A percentile compares a stretch with the other conserved stretches of the same genome.
phyloP scores from a whole-genome alignment of 2,329 filamentous ascomycete species.

The Cladorrhinum sp. region DNA sequence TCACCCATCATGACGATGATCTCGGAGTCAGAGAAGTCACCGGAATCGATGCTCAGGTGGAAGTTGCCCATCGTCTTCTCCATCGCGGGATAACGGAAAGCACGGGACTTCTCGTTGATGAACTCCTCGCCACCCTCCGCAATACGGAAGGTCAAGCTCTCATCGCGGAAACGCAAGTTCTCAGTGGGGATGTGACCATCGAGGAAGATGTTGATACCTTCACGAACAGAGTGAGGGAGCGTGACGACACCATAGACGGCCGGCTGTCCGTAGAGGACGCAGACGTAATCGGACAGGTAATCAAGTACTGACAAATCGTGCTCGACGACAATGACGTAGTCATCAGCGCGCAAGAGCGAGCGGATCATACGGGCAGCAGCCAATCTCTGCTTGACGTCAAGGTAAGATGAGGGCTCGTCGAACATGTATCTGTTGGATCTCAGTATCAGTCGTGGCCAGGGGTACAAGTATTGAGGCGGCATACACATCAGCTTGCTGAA shows the following conservation, averaged over 20 bases:
- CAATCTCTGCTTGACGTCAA: constrained; percentile 98
- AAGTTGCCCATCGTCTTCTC: constrained; percentile 90
- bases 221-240: constrained; percentile 88
- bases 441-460: constrained; percentile 1
- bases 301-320: constrained; percentile 98
- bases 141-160: constrained; percentile 93
- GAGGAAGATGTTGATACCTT: constrained; percentile 98
- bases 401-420: constrained; percentile 96
- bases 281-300: constrained; percentile 98
- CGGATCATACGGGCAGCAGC: constrained; percentile 90
- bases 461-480: constrained; percentile 26
- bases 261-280: constrained; percentile 91
- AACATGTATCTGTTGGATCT: constrained; percentile 77
- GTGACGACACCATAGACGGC: constrained; percentile 98
- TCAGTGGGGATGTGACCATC: constrained; percentile 98
- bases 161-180: constrained; percentile 96
- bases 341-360: constrained; percentile 79
- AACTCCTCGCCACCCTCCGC: constrained; percentile 88
- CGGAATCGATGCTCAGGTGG: constrained; percentile 74
- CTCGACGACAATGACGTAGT: constrained; percentile 98
- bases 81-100: constrained; percentile 86
- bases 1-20: constrained; percentile 99
- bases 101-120: constrained; percentile 76
- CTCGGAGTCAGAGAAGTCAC: constrained; percentile 94
- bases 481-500: constrained; percentile 89